Base-by-base conservation (phyloP, 176 grass and related monocot species). In the Raddia guianensis region DNA sequence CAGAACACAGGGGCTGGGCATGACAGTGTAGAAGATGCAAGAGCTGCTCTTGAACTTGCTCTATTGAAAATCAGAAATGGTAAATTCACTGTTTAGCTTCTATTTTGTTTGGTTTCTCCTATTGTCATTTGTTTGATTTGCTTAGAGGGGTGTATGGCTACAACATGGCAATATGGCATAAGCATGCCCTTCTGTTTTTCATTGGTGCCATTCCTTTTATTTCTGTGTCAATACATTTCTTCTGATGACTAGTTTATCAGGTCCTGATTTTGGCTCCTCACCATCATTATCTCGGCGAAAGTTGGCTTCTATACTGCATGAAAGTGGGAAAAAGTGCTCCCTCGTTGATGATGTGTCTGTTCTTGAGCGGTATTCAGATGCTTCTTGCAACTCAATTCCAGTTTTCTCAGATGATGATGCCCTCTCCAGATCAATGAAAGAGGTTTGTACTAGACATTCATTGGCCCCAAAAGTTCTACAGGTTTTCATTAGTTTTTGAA, bases 1-100 rank as follows among this genome's bases (percentile, higher is more conserved):
- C 92, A 98, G 73, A 76, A 80, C 16, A 84, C 95, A 11, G 88
- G 74, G 47, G 84, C 86, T 87, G 95, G 95, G 43, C 95, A 95
- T 84, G 95, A 98, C 40, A 95, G 95, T 12, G 85, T 82, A 48
- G 95, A 98, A 85, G 95, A 98, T 93, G 95, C 95, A 76, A 84
- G 75, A 89, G 82, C 95, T 81, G 90, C 95, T 78, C 81, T 98
- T 16, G 95, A 95, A 63, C 86, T 95, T 66, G 92, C 92, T 77
- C 44, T 98, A 53, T 50, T 94, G 74, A 98, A 98, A 86, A 93
- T 98, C 44, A 98, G 60, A 86, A 52, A 91, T 21, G 95, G 95
- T 98, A 89, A 86, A 21, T 65, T 16, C 57, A 70, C 58, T 44
- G 49, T 77, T 37, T 63, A 66, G 44, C 40, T 80, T 49, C 8